Conservation (phyloP, 495 filamentous ascomycete species). For the Peziza echinospora region DNA sequence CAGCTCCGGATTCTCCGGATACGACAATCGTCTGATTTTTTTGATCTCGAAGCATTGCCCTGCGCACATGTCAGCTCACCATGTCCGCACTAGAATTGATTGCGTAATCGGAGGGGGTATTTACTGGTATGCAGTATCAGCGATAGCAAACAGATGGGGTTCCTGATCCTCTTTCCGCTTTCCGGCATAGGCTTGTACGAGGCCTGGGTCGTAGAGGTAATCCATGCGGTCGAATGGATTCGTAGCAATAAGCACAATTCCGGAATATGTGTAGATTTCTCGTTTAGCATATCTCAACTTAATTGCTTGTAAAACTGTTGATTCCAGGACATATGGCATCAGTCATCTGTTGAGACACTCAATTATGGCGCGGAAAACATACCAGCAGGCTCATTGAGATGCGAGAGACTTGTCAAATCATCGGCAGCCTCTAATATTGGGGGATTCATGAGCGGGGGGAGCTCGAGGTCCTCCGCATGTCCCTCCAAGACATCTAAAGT, state of each 20-base stretch:
- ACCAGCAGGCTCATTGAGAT: constrained; percentile 97
- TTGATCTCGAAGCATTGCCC: constrained; percentile 88
- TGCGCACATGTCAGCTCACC: constrained; percentile 21
- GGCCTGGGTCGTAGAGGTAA: constrained; percentile 93
- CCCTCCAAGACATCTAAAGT: constrained; percentile 55
- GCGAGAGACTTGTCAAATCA: constrained; percentile 90
- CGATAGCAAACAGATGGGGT: constrained; percentile 95
- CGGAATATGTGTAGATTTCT: constrained; percentile 99
- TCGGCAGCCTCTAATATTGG: constrained; percentile 96
- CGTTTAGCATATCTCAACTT: constrained; percentile 95
- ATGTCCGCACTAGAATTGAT: background rate
- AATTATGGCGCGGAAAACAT: constrained; percentile 20
- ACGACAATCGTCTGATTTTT: constrained; percentile 98
- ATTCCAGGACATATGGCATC: too few species aligned
- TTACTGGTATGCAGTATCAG: constrained; percentile 95
- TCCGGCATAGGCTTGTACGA: constrained; percentile 97
- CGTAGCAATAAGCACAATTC: constrained; percentile 94
- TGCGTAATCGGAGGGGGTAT: constrained; percentile 13
- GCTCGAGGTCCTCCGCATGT: constrained; percentile 41
- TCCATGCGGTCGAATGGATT: constrained; percentile 97
- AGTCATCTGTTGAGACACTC: background rate
- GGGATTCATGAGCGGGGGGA: constrained; percentile 94
- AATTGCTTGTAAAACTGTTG: constrained; percentile 82
- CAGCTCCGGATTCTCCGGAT: constrained; percentile 92
- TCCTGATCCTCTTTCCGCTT: constrained; percentile 92